Base-by-base conservation (phyloP, 2,329 filamentous ascomycete species). In the Juglanconis juglandina region DNA sequence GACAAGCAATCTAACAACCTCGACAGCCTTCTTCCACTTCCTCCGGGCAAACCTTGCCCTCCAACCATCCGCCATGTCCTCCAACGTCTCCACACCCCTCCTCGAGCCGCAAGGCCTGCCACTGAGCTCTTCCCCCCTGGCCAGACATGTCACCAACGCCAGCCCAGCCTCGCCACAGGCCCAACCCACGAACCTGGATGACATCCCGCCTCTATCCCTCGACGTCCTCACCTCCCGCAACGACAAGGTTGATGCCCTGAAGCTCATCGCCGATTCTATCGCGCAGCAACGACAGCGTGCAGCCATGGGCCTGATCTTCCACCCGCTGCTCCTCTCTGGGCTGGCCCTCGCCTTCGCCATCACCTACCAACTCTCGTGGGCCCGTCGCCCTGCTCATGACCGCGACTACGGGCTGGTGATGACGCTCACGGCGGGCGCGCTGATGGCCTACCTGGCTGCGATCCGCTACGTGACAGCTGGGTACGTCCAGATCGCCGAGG, bases 21-120 rank as follows among this genome's bases (percentile, higher is more conserved):
- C 33, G 50, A 62, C 73, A 95, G 91, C 90, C 33, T 95, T 95
- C 78, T 89, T 95, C 75, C 89, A 87, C 59, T 94, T 91, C 67
- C 81, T 95, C 14, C 87, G 90, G 66, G 89, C 89, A 65, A 95
- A 95, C 70, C 83, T 95, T 58, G 87, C 88, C 67, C 86, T 94
- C 60, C 81, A 80, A 55, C 78, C 79, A 50, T 86, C 80, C 63
- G 77, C 85, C 59, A 75, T 88, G 65, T 84, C 87, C 49, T 87
- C 88, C 53, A 81, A 85, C 62, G 79, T 81, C 59, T 88, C 83
- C 63, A 90, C 89, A 32, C 87, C 88, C 24, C 81, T 84, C 68
- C 77, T 87, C 70, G 77, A 83, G 73, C 79, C 87, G 66, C 56
- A 57, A 10, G 62, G 50, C 50, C 35, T 55, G 24, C 41, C 34